phyloP scores from a whole-genome alignment of 2,329 filamentous ascomycete genomes.

The Fulvia fulva region DNA sequence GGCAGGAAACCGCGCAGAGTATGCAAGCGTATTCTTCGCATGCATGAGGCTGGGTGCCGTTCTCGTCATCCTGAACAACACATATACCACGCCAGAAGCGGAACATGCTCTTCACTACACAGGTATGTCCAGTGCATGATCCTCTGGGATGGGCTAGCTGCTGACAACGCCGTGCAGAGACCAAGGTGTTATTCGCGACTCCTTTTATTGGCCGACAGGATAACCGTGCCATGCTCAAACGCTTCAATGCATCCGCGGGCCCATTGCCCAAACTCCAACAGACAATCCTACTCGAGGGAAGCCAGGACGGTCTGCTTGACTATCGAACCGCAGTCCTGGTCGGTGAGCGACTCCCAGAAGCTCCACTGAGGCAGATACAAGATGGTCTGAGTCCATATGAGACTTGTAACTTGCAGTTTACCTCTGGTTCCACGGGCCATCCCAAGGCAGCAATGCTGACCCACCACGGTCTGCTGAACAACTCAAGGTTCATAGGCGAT shows the following conservation, averaged over 20 bases:
- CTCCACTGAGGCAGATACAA: slow-evolving; percentile 52
- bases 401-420: slow-evolving; percentile 72
- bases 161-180: slow-evolving; percentile 46
- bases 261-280: slow-evolving; percentile 22
- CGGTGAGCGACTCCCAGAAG: slow-evolving; percentile 48
- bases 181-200: slow-evolving; percentile 70
- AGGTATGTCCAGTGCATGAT: slow-evolving; percentile 42
- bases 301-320: slow-evolving; percentile 19
- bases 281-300: slow-evolving; percentile 26
- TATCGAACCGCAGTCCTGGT: slow-evolving; percentile 33
- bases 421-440: slow-evolving; percentile 67
- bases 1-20: slow-evolving; percentile 59
- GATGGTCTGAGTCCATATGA: slow-evolving; percentile 59
- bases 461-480: slow-evolving; percentile 31
- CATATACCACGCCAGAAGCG: slow-evolving; percentile 70
- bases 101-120: slow-evolving; percentile 68
- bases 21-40: slow-evolving; percentile 67
- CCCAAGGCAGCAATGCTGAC: slow-evolving; percentile 74
- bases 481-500: slow-evolving; percentile 50
- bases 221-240: slow-evolving; percentile 55
- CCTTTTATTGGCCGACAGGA: slow-evolving; percentile 63
- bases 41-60: slow-evolving; percentile 50
- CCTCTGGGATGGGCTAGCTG: no score
- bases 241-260: slow-evolving; percentile 15
- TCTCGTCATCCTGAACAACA: slow-evolving; percentile 77